Evolutionary conservation across 2,329 filamentous ascomycete genomes (phyloP).

Genomic region (Fusarium sp.): DNA sequence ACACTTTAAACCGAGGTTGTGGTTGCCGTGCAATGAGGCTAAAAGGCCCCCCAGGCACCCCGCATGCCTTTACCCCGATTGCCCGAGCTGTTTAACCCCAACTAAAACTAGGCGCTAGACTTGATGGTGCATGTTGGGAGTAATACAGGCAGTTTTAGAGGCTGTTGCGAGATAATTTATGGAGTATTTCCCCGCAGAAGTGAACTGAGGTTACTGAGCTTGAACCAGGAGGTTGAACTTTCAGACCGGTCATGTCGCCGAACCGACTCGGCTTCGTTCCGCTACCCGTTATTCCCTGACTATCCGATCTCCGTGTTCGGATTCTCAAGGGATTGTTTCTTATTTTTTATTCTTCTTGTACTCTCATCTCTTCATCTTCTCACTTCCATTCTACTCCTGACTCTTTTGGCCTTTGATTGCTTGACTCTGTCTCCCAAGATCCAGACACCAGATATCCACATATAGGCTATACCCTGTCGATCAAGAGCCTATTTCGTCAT

Average conservation of each 20-base stretch:
- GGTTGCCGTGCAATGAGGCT: slow-evolving; percentile 1
- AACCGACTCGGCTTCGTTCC: slow-evolving; percentile 25
- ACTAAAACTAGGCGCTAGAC: slow-evolving; percentile 5
- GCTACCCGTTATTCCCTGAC: slow-evolving; percentile 3
- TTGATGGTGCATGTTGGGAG: slow-evolving; percentile 1
- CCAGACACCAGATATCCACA: background rate
- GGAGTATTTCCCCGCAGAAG: slow-evolving; percentile 29
- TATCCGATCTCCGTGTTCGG: slow-evolving; percentile 18
- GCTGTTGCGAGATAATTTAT: slow-evolving; percentile 15
- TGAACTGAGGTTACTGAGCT: background rate
- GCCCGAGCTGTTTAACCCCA: slow-evolving; percentile 33
- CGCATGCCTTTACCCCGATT: slow-evolving; percentile 41
- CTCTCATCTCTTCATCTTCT: background rate
- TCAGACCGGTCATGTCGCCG: slow-evolving; percentile 5
- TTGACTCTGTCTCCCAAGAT: background rate
- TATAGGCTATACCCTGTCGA: background rate
- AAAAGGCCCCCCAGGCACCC: slow-evolving; percentile 13
- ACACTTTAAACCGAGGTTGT: slow-evolving; percentile 33
- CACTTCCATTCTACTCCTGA: background rate
- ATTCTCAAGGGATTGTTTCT: background rate
- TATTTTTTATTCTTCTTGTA: background rate
- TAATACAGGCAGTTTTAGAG: slow-evolving; percentile 38
- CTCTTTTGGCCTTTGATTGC: background rate
- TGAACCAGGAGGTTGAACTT: slow-evolving; percentile 2
- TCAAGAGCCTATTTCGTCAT: slow-evolving; percentile 28